Evolutionary conservation across 1,284 basidiomycete genomes (phyloP), one percentile per base, ranked within the genome.

Genomic region (Nidula niveotomentosa): DNA sequence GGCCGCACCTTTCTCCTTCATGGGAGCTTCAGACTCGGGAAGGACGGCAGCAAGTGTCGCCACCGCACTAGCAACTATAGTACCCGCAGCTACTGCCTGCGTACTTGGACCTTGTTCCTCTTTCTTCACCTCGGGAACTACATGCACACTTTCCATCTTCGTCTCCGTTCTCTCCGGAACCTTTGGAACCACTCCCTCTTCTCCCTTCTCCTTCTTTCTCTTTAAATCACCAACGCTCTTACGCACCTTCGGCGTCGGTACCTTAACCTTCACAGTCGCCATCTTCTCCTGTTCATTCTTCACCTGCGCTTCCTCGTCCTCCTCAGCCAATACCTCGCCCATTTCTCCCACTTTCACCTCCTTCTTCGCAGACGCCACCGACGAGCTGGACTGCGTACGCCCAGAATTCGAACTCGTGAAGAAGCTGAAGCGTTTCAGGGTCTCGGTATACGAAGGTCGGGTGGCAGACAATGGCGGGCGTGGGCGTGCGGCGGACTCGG

Each of bases 291-390:
- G 57, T 54, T 65, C 66, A 10, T 68, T 77, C 60, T 83, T 23
- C 23, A 2, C 23, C 23, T 23, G 23, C 23, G 23, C 23, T 23
- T 23, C 23, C 23, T 23, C 23, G 23, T 23, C 23, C 23, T 23
- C 23, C 23, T 23, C 85, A 59, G 86, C 83, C 36, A 87, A 62
- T 18, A 83, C 73, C 63, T 89, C 85, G 1, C 86, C 88, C 77
- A 87, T 75, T 71, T 90, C 87, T 15, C 85, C 84, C 23, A 85
- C 68, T 55, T 71, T 73, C 17, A 69, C 68, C 67, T 62, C 58
- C 66, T 65, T 23, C 15, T 60, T 55, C 34, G 63, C 51, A 18
- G 59, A 48, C 13, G 59, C 53, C 10, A 41, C 39, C 12, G 39
- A 23, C 23, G 23, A 23, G 23, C 23, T 23, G 23, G 23, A 23